phyloP scores from a whole-genome alignment of 805 yeast species.

The Lachancea sp. region DNA sequence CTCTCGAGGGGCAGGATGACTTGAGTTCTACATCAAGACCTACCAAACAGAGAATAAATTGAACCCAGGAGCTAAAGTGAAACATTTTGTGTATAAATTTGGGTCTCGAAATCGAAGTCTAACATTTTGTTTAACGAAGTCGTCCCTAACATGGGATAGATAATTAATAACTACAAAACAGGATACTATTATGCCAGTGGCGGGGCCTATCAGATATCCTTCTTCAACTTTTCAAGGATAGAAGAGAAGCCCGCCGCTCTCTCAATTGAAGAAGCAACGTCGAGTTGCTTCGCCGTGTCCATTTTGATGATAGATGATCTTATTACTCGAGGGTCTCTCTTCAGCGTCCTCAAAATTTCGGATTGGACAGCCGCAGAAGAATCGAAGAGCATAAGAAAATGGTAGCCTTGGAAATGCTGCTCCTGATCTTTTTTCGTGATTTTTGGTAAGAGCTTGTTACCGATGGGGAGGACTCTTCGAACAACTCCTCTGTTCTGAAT shows the following conservation, averaged over 20 bases:
- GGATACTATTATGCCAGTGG: conserved; percentile 1
- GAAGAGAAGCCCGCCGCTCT: conserved; percentile 34
- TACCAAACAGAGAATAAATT: conserved; percentile 20
- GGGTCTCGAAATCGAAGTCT: too few species aligned
- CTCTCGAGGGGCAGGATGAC: conserved; percentile 23
- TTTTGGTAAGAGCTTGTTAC: conserved; percentile 71
- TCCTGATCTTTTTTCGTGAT: conserved; percentile 82
- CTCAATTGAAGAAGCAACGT: conserved; percentile 52
- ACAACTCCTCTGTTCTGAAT: conserved; percentile 92
- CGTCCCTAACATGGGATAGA: background rate
- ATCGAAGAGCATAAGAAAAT: conserved; percentile 82
- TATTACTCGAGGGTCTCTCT: conserved; percentile 85
- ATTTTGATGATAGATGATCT: conserved; percentile 69
- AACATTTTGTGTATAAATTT: too few species aligned
- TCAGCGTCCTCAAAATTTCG: conserved; percentile 72
- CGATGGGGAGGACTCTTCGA: conserved; percentile 73
- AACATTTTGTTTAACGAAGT: too few species aligned
- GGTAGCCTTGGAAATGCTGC: conserved; percentile 83
- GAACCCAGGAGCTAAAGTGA: too few species aligned
- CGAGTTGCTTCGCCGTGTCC: conserved; percentile 45
- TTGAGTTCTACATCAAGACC: conserved; percentile 17
- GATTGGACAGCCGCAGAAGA: conserved; percentile 79
- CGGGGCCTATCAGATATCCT: conserved; percentile 1
- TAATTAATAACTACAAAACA: conserved; percentile 6
- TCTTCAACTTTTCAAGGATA: conserved; percentile 20